Evolutionary conservation across 1,139 yeast genomes (phyloP), one percentile per base, ranked within the genome.

Genomic region (Candida mesenterica): DNA sequence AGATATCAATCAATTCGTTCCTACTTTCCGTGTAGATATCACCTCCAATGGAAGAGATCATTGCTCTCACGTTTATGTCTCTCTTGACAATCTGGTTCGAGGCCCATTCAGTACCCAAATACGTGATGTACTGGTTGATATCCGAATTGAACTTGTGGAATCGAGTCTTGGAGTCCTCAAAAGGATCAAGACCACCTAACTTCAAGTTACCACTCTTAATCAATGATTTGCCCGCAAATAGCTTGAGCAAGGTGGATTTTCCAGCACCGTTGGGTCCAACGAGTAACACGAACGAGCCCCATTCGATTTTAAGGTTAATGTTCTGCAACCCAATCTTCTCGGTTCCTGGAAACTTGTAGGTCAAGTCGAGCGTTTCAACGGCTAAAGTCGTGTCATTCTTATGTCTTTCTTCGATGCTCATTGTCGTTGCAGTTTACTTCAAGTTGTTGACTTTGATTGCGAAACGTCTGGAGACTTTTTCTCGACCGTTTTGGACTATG

Each of bases 251-350:
- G 0, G 98, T 92, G 1, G 96, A 86, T 58, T 92, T 92, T 4
- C 98, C 98, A 2, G 98, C 97, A 15, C 98, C 98, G 53, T 92
- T 92, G 19, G 97, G 95, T 0, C 98, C 98, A 26, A 92, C 72
- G 9, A 92, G 61, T 31, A 92, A 66, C 15, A 90, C 79, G 41
- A 96, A 74, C 1, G 92, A 75, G 5, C 85, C 81, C 73, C 85
- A 77, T 1, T 82, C 79, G 14, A 92, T 68, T 10, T 64, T 49
- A 31, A 92, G 55, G 24, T 69, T 65, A 41, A 90, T 73, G 33
- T 85, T 71, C 25, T 75, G 75, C 18, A 92, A 68, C 0, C 96
- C 95, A 4, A 87, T 76, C 32, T 75, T 73, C n/a, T 70, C 66
- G 38, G 76, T 71, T 3, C 64, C 59, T 0, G 86, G 77, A 53